Evolutionary conservation across 768 basidiomycete species (phyloP), one percentile per base, ranked within the genome.

Genomic region (Boletus speciosus): DNA sequence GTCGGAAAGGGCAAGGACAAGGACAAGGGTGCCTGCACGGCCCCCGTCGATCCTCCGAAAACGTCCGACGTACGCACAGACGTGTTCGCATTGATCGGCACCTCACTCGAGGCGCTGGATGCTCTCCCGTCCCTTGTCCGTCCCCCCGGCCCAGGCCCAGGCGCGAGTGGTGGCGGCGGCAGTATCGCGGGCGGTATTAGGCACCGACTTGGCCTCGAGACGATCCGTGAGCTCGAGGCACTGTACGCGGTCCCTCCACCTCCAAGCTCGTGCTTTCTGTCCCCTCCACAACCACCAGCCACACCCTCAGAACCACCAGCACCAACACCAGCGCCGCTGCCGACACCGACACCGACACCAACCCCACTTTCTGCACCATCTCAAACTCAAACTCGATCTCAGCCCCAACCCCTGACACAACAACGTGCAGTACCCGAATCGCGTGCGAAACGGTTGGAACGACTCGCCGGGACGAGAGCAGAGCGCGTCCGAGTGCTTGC

Each of bases 201-300:
- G 41, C 54, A 60, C 31, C 63, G 63, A 32, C 54, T 70, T 23
- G 67, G 61, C n/a, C 61, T 70, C 19, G 70, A 70, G 45, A 23
- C 57, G 21, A 61, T 71, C 47, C 61, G 68, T 4, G 66, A 61
- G 21, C 60, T 70, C 11, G 68, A 66, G 27, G 38, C 35, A 4
- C 29, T 71, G 27, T 67, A 64, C n/a, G 39, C 39, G 2, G 27
- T 34, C 19, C 16, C 59, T 25, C 3, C 27, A 8, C 2, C 16
- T 39, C n/a, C 43, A n/a, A 52, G 23, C 9, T 2, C 35, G 21
- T 25, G 10, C 16, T 44, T 31, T n/a, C 40, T 5, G 5, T 2
- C 38, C 29, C 12, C 43, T 23, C 50, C 12, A 38, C 52, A 11
- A 14, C 32, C 46, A 42, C 39, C 27, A 6, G 14, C 31, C 3